Evolutionary conservation across 805 yeast genomes (phyloP).

Genomic region (Nakazawaea ishiwadae): DNA sequence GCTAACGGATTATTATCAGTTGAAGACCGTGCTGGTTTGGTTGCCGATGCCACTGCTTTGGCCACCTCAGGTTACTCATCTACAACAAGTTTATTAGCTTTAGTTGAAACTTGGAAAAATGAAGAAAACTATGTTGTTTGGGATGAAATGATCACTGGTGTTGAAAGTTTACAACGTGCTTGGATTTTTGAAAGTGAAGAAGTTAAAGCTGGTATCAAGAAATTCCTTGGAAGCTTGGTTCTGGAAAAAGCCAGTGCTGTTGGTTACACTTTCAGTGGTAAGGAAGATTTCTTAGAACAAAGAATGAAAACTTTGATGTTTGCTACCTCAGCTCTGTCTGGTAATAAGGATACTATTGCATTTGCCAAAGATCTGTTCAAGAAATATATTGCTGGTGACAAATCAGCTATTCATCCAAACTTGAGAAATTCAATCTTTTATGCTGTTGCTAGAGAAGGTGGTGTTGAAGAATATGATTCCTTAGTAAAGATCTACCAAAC

Average conservation of each 20-base stretch:
- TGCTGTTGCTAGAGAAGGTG: constrained; percentile 64
- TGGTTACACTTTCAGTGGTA: constrained; percentile 60
- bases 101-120: constrained; percentile 55
- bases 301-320: constrained; percentile 65
- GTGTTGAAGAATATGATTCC: constrained; percentile 55
- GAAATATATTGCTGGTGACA: constrained; percentile 56
- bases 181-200: constrained; percentile 50
- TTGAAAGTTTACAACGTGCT: constrained; percentile 44
- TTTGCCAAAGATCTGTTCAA: constrained; percentile 46
- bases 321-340: constrained; percentile 51
- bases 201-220: constrained; percentile 42
- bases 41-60: constrained; percentile 73
- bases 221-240: constrained; percentile 52
- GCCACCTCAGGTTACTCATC: constrained; percentile 67
- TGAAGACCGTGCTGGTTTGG: constrained; percentile 74
- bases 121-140: constrained; percentile 66
- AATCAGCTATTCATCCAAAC: constrained; percentile 68
- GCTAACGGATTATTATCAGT: constrained; percentile 56
- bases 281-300: constrained; percentile 56
- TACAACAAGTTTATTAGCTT: constrained; percentile 53
- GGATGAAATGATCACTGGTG: constrained; percentile 51
- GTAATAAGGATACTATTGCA: constrained; percentile 40
- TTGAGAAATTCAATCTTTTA: constrained; percentile 61
- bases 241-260: constrained; percentile 45
- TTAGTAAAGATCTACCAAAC: constrained; percentile 55